Conservation (phyloP, 2,329 filamentous ascomycete species). For the Beauveria pseudobassiana region DNA sequence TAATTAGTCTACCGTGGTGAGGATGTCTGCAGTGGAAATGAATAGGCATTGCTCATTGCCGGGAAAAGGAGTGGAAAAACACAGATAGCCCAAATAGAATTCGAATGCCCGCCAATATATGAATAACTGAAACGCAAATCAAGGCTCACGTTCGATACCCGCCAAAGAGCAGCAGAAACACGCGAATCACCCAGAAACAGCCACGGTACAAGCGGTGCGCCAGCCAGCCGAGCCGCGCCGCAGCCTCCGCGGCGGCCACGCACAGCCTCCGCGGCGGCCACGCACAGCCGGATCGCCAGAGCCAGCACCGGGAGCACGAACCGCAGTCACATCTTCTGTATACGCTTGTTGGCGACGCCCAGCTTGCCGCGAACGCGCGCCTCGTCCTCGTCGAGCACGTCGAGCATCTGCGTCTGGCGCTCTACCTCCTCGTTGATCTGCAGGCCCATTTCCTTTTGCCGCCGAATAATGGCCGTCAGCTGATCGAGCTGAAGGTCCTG, state of each 20-base stretch:
- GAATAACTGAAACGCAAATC: neutral
- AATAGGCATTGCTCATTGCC: neutral
- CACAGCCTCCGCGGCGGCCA: conserved; percentile 23
- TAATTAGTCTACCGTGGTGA: neutral
- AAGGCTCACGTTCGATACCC: neutral
- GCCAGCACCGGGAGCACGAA: conserved; percentile 11
- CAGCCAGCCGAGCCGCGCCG: conserved; percentile 21
- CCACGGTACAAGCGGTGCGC: neutral
- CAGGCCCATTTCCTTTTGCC: conserved; percentile 71
- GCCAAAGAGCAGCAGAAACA: neutral
- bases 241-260: conserved; percentile 21
- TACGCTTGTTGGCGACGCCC: conserved; percentile 64
- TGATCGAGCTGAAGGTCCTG: conserved; percentile 68
- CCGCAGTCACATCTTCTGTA: conserved; percentile 53
- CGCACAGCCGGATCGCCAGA: conserved; percentile 19
- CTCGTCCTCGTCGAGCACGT: conserved; percentile 57
- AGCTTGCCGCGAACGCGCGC: conserved; percentile 62
- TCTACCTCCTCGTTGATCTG: conserved; percentile 68
- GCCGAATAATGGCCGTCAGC: conserved; percentile 59
- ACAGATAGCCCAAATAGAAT: neutral
- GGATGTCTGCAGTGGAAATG: neutral
- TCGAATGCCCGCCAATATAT: neutral
- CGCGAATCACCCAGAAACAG: neutral
- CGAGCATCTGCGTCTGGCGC: conserved; percentile 63
- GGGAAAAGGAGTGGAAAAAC: neutral